phyloP scores from a whole-genome alignment of 352 stramenopile species.

The Halophytophthora batemanensis region DNA sequence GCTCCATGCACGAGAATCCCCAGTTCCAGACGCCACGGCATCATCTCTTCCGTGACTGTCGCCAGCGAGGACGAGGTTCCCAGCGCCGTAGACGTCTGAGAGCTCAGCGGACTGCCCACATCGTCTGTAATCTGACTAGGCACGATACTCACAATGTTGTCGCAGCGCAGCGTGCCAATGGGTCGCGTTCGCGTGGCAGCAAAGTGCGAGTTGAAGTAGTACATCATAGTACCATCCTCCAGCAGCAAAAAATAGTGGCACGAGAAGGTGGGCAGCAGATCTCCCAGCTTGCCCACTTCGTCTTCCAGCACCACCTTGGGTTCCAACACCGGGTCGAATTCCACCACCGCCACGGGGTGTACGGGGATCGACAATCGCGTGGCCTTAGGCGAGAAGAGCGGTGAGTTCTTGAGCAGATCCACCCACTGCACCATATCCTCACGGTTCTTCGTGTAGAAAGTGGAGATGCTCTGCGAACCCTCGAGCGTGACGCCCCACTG shows the following conservation, averaged over 20 bases:
- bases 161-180: conserved; percentile 79
- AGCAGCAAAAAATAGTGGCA: conserved; percentile 72
- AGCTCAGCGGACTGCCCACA: conserved; percentile 1
- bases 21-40: conserved; percentile 76
- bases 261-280: conserved; percentile 67
- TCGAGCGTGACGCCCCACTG: conserved; percentile 84
- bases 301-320: conserved; percentile 68
- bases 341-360: conserved; percentile 72
- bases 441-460: conserved; percentile 76
- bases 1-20: conserved; percentile 56
- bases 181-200: conserved; percentile 56
- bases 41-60: conserved; percentile 43
- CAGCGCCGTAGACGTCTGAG: conserved; percentile 5
- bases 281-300: conserved; percentile 71
- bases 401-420: conserved; percentile 86
- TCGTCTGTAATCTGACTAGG: conserved; percentile 61
- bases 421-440: conserved; percentile 85
- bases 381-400: conserved; percentile 57
- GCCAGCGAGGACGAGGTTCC: conserved; percentile 15
- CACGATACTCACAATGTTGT: conserved; percentile 79
- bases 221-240: conserved; percentile 80
- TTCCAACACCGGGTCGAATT: conserved; percentile 66
- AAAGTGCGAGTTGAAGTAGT: conserved; percentile 58
- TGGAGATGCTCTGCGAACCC: conserved; percentile 79
- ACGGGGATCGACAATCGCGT: conserved; percentile 75